Base-by-base conservation (phyloP, 108 stramenopile genomes). In the Pseudonitzschia multistriata region DNA sequence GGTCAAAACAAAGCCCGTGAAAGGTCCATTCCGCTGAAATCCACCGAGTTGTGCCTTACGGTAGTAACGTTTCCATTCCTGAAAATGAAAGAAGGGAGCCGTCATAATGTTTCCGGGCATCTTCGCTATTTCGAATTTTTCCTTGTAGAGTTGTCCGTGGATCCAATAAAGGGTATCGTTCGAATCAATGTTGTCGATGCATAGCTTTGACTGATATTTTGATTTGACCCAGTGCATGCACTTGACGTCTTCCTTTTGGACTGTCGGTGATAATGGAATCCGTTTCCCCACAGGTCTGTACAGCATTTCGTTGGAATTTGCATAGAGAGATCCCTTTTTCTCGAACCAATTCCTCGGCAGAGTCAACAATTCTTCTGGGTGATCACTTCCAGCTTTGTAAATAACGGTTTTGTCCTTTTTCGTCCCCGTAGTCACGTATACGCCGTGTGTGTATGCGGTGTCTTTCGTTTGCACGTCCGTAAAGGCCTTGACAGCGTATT, bases 171-270 rank as follows among this genome's bases (percentile, higher is more conserved):
- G 78, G 21, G 87, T 91, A 35, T 94, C 88, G 24, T 69, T 70
- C 24, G 78, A 72, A 7, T 68, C 59, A 3, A 85, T 85, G 10
- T 68, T 76, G 28, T 76, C 68, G 1, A 85, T 68, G 74, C 94
- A 95, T 28, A 95, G 73, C 33, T 80, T 76, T 61, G 73, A 74
- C 72, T 92, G 91, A 70, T 93, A 95, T 25, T 82, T 83, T 42
- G 81, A 70, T 17, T 82, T 88, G 10, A 86, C 94, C 94, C 94
- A 95, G 74, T 86, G 91, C 94, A 95, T 95, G 62, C 94, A 95
- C 31, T 89, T 85, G 28, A 70, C 75, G 19, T 77, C 73, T 19
- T 60, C 40, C 3, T 81, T 80, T 10, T 78, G 64, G 14, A 79
- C 74, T 21, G 22, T 42, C 5, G 79, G 56, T 7, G 78, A 48